Conservation (phyloP, 192 early-diverging fungal genomes). For the Podochytrium sp. region DNA sequence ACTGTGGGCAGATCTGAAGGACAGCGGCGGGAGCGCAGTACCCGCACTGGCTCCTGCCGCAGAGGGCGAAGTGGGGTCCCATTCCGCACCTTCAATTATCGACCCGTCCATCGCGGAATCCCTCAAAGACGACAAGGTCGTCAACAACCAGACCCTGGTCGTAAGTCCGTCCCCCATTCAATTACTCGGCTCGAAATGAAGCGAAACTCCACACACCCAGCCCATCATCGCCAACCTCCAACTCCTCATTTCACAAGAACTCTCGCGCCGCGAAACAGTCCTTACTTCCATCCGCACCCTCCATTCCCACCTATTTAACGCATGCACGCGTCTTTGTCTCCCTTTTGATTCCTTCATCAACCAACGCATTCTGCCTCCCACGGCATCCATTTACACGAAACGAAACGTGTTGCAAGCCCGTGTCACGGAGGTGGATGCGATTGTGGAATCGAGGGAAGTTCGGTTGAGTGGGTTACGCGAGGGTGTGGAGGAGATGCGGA, state of each 20-base stretch:
- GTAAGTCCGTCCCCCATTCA: not conserved
- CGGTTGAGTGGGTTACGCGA: not conserved
- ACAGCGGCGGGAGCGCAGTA: not conserved
- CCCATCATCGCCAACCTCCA: constrained; percentile 26
- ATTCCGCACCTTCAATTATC: not conserved
- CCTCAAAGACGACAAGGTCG: constrained; percentile 1
- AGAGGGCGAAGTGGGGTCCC: not conserved
- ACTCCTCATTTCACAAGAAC: constrained; percentile 14
- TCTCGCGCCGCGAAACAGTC: not conserved
- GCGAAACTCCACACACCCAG: not conserved
- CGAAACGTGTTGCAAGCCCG: not conserved
- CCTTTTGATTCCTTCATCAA: constrained; percentile 24
- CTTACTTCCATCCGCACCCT: not conserved
- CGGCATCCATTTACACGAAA: constrained; percentile 22
- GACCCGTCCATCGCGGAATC: not conserved
- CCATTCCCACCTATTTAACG: constrained; percentile 12
- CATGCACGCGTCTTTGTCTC: constrained; percentile 13
- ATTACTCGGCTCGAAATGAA: too few relatives aligned
- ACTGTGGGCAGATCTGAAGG: constrained; percentile 16
- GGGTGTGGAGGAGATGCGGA: not conserved
- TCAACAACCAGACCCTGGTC: constrained; percentile 16
- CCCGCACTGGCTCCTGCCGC: not conserved
- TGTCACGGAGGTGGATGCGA: constrained; percentile 1
- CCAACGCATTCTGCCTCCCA: not conserved
- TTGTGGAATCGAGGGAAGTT: not conserved